Evolutionary conservation across 768 basidiomycete species (phyloP), one percentile per base, ranked within the genome.

Genomic region (Agrocybe pediades): DNA sequence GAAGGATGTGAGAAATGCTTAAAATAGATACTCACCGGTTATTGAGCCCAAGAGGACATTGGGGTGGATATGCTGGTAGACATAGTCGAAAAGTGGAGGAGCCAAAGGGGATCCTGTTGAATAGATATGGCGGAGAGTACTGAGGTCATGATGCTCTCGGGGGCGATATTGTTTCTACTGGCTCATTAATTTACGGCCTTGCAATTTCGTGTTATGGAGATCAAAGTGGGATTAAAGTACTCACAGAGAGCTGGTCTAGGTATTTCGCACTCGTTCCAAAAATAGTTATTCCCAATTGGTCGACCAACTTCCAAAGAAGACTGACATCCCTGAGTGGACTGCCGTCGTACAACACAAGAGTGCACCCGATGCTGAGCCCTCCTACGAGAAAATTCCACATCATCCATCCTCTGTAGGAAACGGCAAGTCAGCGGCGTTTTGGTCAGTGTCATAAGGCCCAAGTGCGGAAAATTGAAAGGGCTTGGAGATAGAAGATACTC

Each of bases 261-360:
- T 89, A 92, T 68, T 92, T 92, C 20, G 90, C 90, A 66, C 87
- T 87, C 16, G 89, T 90, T 17, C 91, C 90, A 70, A 91, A 90
- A 55, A 90, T 80, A 29, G 87, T 87, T 56, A 94, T 86, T 13
- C 82, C 81, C 39, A 88, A 73, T 17, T 81, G 72, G 64, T 89
- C 87, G 16, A 85, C 82, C 27, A 90, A 74, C 33, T 76, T 77
- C 86, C 88, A 94, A 25, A 92, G 72, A 51, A 80, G 77, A 8
- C 78, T 67, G 17, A 85, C 85, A 45, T 86, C 83, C 56, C 81
- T 77, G 44, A 92, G 72, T 2, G 91, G 91, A 57, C 87, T 90
- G 24, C 91, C 90, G 65, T 92, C 90, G 69, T 88, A 93, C 46
- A 91, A 70, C 27, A 92, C 84, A 11, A 92, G 75, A 3, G 85